Conservation (phyloP, 2,329 filamentous ascomycete species). For the Myriangium duriaei region DNA sequence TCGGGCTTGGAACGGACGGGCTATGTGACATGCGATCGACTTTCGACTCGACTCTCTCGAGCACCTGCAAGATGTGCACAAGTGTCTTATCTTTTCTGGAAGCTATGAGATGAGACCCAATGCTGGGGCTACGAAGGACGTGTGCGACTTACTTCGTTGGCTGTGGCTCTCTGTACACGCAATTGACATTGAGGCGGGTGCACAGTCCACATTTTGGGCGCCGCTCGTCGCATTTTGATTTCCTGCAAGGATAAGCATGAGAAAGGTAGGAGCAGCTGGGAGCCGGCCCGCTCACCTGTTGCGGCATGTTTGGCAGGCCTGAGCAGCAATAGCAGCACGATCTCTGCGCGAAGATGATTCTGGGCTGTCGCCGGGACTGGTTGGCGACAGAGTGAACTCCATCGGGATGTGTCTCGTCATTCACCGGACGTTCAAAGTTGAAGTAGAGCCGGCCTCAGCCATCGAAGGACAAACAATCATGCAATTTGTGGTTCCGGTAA, state of each 20-base stretch:
- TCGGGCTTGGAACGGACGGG: constrained; percentile 14
- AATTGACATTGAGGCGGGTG: constrained; percentile 44
- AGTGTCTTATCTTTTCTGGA: constrained; percentile 50
- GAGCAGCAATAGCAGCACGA: constrained; percentile 38
- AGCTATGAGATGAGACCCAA: not conserved
- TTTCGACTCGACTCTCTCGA: constrained; percentile 44
- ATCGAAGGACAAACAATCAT: too few relatives aligned
- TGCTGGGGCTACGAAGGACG: not conserved
- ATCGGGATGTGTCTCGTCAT: too few relatives aligned
- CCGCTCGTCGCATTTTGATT: constrained; percentile 53
- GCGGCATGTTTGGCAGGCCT: constrained; percentile 49
- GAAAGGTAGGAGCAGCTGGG: too few relatives aligned
- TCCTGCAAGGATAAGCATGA: constrained; percentile 27
- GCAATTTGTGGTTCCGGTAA: too few relatives aligned
- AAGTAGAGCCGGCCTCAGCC: too few relatives aligned
- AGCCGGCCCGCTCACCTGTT: constrained; percentile 17
- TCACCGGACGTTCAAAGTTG: too few relatives aligned
- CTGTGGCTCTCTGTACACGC: constrained; percentile 47
- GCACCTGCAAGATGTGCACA: constrained; percentile 46
- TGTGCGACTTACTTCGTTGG: constrained; percentile 46
- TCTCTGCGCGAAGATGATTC: constrained; percentile 26
- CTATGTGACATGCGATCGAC: constrained; percentile 33
- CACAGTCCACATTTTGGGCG: constrained; percentile 50
- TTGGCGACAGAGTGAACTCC: not conserved
- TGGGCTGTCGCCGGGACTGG: constrained; percentile 9